Evolutionary conservation across 495 filamentous ascomycete species (phyloP).

Genomic region (Filosporella fistucella): DNA sequence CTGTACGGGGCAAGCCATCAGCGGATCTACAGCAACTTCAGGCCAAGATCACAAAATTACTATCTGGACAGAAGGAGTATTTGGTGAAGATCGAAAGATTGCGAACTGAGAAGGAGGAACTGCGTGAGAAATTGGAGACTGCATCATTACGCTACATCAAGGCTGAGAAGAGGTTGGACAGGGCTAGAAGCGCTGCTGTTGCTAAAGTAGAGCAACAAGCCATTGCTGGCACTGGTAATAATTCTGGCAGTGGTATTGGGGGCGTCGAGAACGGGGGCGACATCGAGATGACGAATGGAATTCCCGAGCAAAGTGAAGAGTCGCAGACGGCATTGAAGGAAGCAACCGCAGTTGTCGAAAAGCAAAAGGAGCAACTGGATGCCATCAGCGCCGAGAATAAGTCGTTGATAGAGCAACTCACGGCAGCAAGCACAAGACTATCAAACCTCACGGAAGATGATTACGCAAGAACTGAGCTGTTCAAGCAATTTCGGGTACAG

Average conservation of each 20-base stretch:
- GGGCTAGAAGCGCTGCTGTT: slow-evolving; percentile 80
- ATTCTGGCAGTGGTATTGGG: slow-evolving; percentile 47
- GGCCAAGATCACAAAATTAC: slow-evolving; percentile 61
- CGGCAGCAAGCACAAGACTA: slow-evolving; percentile 47
- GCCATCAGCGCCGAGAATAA: slow-evolving; percentile 75
- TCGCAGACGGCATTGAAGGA: slow-evolving; percentile 58
- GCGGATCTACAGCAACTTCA: slow-evolving; percentile 71
- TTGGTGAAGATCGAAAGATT: slow-evolving; percentile 71
- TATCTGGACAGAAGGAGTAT: slow-evolving; percentile 78
- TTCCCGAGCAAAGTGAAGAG: slow-evolving; percentile 55
- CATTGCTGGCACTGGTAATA: slow-evolving; percentile 52
- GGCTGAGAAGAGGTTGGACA: slow-evolving; percentile 89
- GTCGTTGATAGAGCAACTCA: slow-evolving; percentile 71
- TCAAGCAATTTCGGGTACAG: slow-evolving; percentile 84
- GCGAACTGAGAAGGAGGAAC: slow-evolving; percentile 72
- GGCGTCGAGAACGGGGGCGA: slow-evolving; percentile 51
- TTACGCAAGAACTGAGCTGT: slow-evolving; percentile 85
- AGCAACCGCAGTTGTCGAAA: slow-evolving; percentile 65
- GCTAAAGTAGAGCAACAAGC: slow-evolving; percentile 90
- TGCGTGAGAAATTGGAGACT: slow-evolving; percentile 76
- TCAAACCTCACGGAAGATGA: slow-evolving; percentile 85
- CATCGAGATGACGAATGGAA: slow-evolving; percentile 50
- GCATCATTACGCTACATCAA: slow-evolving; percentile 89
- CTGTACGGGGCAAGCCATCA: slow-evolving; percentile 39
- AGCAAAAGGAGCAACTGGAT: slow-evolving; percentile 84